Conservation (phyloP, 192 early-diverging fungal species). For the Gryganskiella cystojenkinii region DNA sequence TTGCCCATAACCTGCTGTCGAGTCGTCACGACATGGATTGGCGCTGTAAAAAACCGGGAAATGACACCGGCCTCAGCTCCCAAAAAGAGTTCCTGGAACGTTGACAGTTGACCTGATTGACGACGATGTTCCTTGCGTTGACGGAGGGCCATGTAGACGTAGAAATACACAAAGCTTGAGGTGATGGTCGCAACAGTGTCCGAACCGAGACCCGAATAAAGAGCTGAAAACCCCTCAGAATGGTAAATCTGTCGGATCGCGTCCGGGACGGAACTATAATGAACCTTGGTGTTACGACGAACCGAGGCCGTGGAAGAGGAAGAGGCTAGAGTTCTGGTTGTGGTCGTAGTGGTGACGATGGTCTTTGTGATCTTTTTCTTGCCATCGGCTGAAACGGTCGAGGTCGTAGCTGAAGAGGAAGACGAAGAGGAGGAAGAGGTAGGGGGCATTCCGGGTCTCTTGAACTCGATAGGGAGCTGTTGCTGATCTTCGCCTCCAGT, state of each 20-base stretch:
- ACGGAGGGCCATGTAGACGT: constrained; percentile 59
- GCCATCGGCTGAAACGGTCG: constrained; percentile 13
- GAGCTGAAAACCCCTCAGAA: constrained; percentile 52
- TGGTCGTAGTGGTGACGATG: constrained; percentile 42
- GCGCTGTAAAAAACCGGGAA: constrained; percentile 60
- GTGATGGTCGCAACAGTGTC: constrained; percentile 61
- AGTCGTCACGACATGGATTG: constrained; percentile 61
- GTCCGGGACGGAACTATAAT: constrained; percentile 39
- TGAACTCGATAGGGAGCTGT: constrained; percentile 39
- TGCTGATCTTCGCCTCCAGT: background rate
- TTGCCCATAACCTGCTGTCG: constrained; percentile 56
- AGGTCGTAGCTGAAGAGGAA: constrained; percentile 15
- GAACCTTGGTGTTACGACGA: constrained; percentile 12
- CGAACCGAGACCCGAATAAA: constrained; percentile 58
- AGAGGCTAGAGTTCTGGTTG: constrained; percentile 11
- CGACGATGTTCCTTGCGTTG: constrained; percentile 58
- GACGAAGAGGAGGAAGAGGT: constrained; percentile 21
- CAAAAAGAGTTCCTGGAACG: constrained; percentile 59
- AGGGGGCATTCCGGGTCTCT: constrained; percentile 16
- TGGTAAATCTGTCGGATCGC: constrained; percentile 47
- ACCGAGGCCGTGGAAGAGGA: background rate
- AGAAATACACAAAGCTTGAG: constrained; percentile 64
- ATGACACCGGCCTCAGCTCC: constrained; percentile 63
- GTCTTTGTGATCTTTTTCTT: constrained; percentile 34
- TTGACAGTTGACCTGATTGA: constrained; percentile 49